Base-by-base conservation (phyloP, 306 rosid species). In the Geum urbanum region DNA sequence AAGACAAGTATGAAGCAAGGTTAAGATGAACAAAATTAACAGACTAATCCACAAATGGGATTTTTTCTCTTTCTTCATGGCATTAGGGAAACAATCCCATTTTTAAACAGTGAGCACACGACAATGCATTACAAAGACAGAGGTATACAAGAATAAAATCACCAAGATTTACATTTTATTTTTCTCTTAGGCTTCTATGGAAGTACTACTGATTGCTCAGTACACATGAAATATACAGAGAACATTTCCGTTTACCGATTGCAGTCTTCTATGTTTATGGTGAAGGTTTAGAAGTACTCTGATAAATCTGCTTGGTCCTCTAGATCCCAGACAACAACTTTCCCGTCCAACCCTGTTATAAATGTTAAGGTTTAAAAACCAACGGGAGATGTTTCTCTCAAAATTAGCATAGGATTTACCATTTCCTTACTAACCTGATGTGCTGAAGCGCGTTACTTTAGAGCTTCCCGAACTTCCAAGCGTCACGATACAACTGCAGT, bases 261-360 rank as follows among this genome's bases (percentile, higher is more conserved):
- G 48, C 54, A 55, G 44, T 44, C 50, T 56, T 50, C 65, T 58
- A 65, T 41, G 66, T 52, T 60, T 56, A 56, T 41, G 66, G 5
- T 8, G 32, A 64, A 22, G 43, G 63, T 52, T 77, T 47, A 85
- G 55, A 80, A 72, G 64, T 78, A 84, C 66, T 72, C 92, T 14
- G 79, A 62, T 46, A 94, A 79, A 77, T 94, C 96, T 69, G 59
- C 84, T 76, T 87, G 88, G 69, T 85, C 75, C 87, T 86, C 99
- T 88, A 94, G 82, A 78, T 94, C 91, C 99, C 99, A 90, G 14
- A 89, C 39, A 53, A 77, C 94, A 62, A 94, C 82, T 79, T 81
- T 94, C 49, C 99, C 99, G 73, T 94, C 97, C 86, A 94, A 74
- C 43, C 99, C 99, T 94, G 89, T 63, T 20, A 59, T 32, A n/a